A percentile compares a stretch with the other conserved stretches of the same genome.
Conservation (phyloP, 345 rosid species). For the Boechera stricta region DNA sequence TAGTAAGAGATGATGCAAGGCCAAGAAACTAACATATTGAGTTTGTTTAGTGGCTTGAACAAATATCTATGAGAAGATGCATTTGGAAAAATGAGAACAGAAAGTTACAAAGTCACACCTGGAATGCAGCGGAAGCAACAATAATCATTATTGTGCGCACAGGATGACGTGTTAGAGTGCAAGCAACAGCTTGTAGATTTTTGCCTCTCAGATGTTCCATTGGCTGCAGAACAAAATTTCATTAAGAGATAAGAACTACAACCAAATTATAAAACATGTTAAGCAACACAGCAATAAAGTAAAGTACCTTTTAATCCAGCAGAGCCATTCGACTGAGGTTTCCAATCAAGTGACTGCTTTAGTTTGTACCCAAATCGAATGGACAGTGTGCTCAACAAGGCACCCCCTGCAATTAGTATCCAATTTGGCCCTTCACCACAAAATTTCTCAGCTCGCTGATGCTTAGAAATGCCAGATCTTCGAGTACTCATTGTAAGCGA, state of each 20-base stretch:
- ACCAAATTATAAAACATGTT: neutral
- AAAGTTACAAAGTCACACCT: slow-evolving; percentile 37
- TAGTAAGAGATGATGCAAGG: slow-evolving; percentile 10
- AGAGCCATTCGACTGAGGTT: slow-evolving; percentile 58
- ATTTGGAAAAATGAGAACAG: neutral
- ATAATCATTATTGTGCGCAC: slow-evolving; percentile 26
- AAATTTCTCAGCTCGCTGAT: slow-evolving; percentile 54
- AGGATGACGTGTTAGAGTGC: slow-evolving; percentile 34
- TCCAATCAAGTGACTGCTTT: slow-evolving; percentile 70
- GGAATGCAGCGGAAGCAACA: slow-evolving; percentile 43
- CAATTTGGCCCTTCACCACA: slow-evolving; percentile 77
- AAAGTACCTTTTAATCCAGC: slow-evolving; percentile 51
- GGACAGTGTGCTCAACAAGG: slow-evolving; percentile 90
- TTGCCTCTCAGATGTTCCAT: slow-evolving; percentile 41
- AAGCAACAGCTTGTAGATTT: slow-evolving; percentile 32
- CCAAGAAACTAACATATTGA: slow-evolving; percentile 7
- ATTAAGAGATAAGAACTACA: slow-evolving; percentile 22
- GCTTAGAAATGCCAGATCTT: slow-evolving; percentile 57
- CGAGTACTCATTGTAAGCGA: slow-evolving; percentile 69
- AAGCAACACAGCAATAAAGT: neutral
- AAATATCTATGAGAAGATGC: neutral
- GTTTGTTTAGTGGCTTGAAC: neutral
- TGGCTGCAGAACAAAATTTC: slow-evolving; percentile 30
- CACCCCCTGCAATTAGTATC: slow-evolving; percentile 94
- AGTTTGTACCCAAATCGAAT: slow-evolving; percentile 92